A percentile compares a stretch with the other conserved stretches of the same genome.
These are phyloP conservation scores for Artemisia annua DNA, from an alignment of 129 eudicot species.

Conservation along the genomic window DNA sequence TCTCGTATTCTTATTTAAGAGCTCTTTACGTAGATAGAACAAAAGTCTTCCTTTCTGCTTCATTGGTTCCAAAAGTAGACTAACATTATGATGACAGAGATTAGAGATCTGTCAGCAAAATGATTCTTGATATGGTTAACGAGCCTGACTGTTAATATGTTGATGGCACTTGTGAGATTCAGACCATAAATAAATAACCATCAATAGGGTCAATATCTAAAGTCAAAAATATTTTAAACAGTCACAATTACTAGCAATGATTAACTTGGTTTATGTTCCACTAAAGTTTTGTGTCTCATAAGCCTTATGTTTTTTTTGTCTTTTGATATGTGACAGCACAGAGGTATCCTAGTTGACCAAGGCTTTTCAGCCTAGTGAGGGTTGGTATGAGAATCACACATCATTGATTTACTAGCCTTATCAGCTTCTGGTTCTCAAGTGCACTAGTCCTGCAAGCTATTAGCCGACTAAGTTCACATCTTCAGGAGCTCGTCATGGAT, in stretches of 20 bases:
- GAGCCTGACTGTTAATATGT: too few species aligned
- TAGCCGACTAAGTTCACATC: too few species aligned
- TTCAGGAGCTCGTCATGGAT: too few species aligned
- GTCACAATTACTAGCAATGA: background rate
- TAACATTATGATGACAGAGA: background rate
- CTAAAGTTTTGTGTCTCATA: background rate
- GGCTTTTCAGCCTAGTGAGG: background rate
- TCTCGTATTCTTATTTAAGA: background rate
- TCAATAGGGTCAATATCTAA: too few species aligned
- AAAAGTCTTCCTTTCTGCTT: background rate
- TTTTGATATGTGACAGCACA: background rate
- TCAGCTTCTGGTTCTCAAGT: too few species aligned
- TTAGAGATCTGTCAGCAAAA: too few species aligned
- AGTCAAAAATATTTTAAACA: too few species aligned
- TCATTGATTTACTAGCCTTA: too few species aligned
- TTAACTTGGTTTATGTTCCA: background rate
- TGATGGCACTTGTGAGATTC: background rate
- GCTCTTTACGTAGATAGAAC: background rate
- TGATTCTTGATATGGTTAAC: too few species aligned
- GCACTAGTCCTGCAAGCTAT: too few species aligned
- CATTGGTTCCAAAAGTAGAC: background rate
- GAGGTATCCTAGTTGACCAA: background rate
- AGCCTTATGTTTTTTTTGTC: background rate
- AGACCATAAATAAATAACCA: background rate
- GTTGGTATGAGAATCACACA: background rate